Evolutionary conservation across 2,329 filamentous ascomycete genomes (phyloP).

Genomic region (Keithomyces neogunnii): DNA sequence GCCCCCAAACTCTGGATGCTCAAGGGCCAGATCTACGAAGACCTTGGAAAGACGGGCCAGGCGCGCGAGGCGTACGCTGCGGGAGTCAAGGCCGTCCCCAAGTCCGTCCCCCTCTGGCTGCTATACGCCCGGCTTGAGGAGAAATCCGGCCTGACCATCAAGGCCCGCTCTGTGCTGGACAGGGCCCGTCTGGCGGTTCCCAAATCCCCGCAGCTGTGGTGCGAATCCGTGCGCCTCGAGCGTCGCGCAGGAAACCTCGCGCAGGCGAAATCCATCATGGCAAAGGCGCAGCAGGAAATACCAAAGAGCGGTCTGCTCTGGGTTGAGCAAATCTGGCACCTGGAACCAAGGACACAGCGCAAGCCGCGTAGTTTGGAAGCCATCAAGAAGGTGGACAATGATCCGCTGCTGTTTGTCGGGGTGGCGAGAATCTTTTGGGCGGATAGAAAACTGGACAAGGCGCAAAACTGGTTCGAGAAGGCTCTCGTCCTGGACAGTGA

Average conservation of each 20-base stretch:
- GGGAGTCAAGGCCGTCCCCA: conserved; percentile 78
- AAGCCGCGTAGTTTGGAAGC: conserved; percentile 88
- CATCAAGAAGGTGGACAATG: conserved; percentile 94
- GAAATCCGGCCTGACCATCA: conserved; percentile 71
- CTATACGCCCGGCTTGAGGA: conserved; percentile 86
- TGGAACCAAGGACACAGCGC: conserved; percentile 84
- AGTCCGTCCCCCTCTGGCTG: conserved; percentile 81
- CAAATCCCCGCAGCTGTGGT: conserved; percentile 78
- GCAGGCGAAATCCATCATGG: conserved; percentile 89
- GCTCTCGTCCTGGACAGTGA: conserved; percentile 83
- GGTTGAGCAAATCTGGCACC: conserved; percentile 91
- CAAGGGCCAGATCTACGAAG: conserved; percentile 96
- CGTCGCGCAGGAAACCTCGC: conserved; percentile 72
- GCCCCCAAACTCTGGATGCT: conserved; percentile 94
- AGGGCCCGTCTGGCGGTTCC: conserved; percentile 81
- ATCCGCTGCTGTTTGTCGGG: conserved; percentile 79
- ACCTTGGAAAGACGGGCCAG: conserved; percentile 67
- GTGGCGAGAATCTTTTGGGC: conserved; percentile 95
- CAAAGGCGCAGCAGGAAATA: conserved; percentile 83
- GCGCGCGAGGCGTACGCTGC: conserved; percentile 84
- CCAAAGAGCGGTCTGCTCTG: conserved; percentile 82
- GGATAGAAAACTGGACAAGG: conserved; percentile 86
- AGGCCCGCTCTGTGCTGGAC: conserved; percentile 89
- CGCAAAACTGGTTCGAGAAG: conserved; percentile 95
- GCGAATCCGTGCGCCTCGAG: conserved; percentile 89